phyloP scores from a whole-genome alignment of 1,284 basidiomycete species.

The Ceratobasidium sp. region DNA sequence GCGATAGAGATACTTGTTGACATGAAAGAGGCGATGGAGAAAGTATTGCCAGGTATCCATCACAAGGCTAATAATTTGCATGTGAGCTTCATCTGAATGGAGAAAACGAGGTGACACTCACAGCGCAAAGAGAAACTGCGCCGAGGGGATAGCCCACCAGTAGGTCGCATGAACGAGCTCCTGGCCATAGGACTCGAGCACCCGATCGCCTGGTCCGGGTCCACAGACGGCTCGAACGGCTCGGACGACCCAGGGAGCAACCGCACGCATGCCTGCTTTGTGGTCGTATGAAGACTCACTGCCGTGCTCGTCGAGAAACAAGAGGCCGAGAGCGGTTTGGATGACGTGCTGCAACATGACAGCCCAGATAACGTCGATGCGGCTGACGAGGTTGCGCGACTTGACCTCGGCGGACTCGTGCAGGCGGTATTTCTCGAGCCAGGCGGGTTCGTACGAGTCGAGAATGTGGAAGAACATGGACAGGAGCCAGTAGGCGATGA shows the following conservation, averaged over 20 bases:
- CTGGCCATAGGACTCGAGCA: conserved; percentile 58
- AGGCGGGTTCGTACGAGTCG: conserved; percentile 76
- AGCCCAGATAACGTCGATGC: conserved; percentile 73
- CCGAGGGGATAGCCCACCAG: conserved; percentile 91
- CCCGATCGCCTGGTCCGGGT: conserved; percentile 48
- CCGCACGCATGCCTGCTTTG: conserved; percentile 54
- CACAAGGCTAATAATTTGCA: conserved; percentile 69
- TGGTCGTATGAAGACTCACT: conserved; percentile 60
- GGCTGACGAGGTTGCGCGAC: conserved; percentile 77
- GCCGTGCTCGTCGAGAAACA: conserved; percentile 59
- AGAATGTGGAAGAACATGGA: conserved; percentile 84
- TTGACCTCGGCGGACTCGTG: conserved; percentile 87
- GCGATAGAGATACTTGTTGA: conserved; percentile 90
- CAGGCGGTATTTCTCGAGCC: conserved; percentile 85
- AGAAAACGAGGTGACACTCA: conserved; percentile 57
- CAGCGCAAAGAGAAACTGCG: conserved; percentile 85
- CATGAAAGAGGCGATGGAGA: conserved; percentile 91
- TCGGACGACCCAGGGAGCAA: conserved; percentile 55
- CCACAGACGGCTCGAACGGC: conserved; percentile 56
- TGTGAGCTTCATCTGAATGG: conserved; percentile 33
- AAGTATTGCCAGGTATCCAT: conserved; percentile 99
- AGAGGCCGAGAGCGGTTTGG: conserved; percentile 79
- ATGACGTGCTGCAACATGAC: conserved; percentile 86
- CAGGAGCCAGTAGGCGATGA: conserved; percentile 87
- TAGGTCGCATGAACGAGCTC: conserved; percentile 74